Evolutionary conservation across 495 filamentous ascomycete genomes (phyloP), one percentile per base, ranked within the genome.

Genomic region (Extremus antarcticus): DNA sequence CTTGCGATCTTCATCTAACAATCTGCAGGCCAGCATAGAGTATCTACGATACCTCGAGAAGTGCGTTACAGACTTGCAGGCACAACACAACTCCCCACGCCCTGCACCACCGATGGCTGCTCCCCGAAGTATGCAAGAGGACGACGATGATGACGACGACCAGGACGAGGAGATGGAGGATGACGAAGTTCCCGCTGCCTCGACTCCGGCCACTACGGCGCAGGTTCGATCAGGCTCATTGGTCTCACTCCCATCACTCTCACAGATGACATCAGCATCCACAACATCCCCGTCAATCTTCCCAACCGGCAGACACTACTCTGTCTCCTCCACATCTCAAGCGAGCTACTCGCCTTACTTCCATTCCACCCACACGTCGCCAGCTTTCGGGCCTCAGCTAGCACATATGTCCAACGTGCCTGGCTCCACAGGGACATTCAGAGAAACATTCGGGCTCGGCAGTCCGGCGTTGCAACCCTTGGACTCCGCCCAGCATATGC

Each of bases 31-130:
- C 19, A 94, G 88, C 59, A 97, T 98, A 62, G 92, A 97, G 61
- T 97, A 98, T 65, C 82, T 96, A 54, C 87, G 86, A 56, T 98
- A 98, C 63, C 80, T 98, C 1, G 87, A 98, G 64, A 80, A 86
- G 66, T 97, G 92, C 66, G 83, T 97, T 21, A 66, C 76, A 15
- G 85, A 92, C 58, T 73, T 97, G 29, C 90, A 95, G 64, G 81
- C 74, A 17, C 59, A 62, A 45, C 52, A 57, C n/a, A 50, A 24
- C 23, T 45, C 48, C 15, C 23, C 53, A 20, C 43, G 55, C 3
- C 25, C 41, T 8, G 8, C 16, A 21, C 41, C 41, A 45, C 41
- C 41, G 41, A 7, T n/a, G 8, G 4, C 19, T 7, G 41, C 19
- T n/a, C 16, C 41, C 41, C 41, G 17, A 45, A n/a, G 19, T 7